phyloP scores from a whole-genome alignment of 2,329 filamentous ascomycete species.

The Metarhizium guizhouense region DNA sequence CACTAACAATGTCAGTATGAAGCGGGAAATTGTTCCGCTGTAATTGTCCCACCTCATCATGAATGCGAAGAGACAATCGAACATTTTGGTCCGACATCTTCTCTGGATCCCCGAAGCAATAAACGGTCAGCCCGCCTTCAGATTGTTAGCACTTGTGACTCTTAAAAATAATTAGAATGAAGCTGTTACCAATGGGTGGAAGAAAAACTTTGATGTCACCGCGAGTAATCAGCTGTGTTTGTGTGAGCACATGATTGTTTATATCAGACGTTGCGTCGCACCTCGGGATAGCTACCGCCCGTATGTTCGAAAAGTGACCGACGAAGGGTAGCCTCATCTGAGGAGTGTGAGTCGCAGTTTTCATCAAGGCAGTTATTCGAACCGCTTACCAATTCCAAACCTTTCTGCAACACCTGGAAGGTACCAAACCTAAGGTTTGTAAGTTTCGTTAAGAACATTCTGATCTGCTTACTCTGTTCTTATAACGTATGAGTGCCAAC shows the following conservation, averaged over 20 bases:
- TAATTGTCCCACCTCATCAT: conserved; percentile 43
- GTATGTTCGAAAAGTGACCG: conserved; percentile 90
- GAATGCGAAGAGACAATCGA: conserved; percentile 74
- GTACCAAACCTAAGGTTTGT: conserved; percentile 55
- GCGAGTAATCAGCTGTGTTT: conserved; percentile 67
- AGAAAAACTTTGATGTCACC: conserved; percentile 92
- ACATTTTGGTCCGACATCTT: conserved; percentile 86
- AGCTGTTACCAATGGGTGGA: conserved; percentile 68
- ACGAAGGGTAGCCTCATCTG: conserved; percentile 77
- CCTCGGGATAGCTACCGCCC: conserved; percentile 89
- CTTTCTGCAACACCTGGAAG: conserved; percentile 80
- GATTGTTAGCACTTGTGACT: not conserved
- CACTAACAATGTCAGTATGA: conserved; percentile 39
- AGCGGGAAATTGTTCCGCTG: not conserved
- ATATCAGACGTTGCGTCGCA: conserved; percentile 14
- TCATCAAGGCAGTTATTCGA: not conserved
- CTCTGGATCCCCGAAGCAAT: conserved; percentile 90
- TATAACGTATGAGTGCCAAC: conserved; percentile 19
- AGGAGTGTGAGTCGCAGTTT: not conserved
- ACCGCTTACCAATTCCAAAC: conserved; percentile 68
- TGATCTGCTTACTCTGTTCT: not conserved
- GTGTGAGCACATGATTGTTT: not conserved
- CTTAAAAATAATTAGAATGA: not conserved
- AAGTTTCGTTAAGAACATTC: not conserved
- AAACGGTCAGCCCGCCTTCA: conserved; percentile 77